Evolutionary conservation across 768 basidiomycete species (phyloP), one percentile per base, ranked within the genome.

Genomic region (Imleria badia): DNA sequence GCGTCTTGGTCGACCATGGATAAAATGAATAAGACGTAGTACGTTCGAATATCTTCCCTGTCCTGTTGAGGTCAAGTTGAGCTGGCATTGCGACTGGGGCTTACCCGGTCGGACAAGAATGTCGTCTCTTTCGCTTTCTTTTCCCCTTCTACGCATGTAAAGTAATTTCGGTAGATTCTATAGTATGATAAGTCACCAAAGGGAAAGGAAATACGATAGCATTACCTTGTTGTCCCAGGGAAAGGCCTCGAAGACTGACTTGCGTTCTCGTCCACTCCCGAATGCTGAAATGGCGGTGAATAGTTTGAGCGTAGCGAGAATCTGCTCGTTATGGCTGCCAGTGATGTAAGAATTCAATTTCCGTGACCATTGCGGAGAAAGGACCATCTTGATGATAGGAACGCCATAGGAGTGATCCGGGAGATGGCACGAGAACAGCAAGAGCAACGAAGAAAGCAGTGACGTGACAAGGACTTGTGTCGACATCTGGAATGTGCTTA

Each of bases 181-280:
- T 6, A 33, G 5, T 1, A 8, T 35, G 30, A 44, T 48, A 26
- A 55, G 51, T 52, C 22, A 50, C 56, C 26, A 14, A 44, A 46
- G 12, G 19, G 23, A 0, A 17, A 19, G 29, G 3, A 39, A 10
- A 54, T 12, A 29, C 12, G 20, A 33, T 12, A 8, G 1, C 71
- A 2, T 48, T 45, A 85, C 91, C 77, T 91, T 92, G 30, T 79
- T 76, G 53, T 89, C 89, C 91, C 91, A 93, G 7, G 82, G 80
- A 69, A 93, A 90, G 0, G 76, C 76, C 50, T 91, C 90, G 26
- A 86, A 68, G 2, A 89, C 75, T 0, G 74, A 63, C 57, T 81
- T 86, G 47, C 81, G 77, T 57, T 91, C 88, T 22, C 78, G 71
- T 17, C 89, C 87, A 22, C 86, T 79, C 2, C 78, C 85, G 64